These are phyloP conservation scores for Leccinum ochraceum DNA, from an alignment of 768 basidiomycete species.

Conservation along the genomic window DNA sequence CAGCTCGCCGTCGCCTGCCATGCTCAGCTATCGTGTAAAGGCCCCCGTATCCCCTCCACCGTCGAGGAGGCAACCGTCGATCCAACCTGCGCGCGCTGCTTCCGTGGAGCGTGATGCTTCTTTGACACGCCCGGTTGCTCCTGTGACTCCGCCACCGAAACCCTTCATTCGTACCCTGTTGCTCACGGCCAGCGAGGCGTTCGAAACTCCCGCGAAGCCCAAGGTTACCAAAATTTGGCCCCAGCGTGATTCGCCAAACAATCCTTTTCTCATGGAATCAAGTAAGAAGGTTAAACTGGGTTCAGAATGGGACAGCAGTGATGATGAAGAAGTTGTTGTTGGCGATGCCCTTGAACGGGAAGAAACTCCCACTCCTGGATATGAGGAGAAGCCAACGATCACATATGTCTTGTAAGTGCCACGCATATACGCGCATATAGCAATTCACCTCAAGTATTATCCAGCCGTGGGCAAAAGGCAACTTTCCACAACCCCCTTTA, in stretches of 20 bases:
- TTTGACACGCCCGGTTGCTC: constrained; percentile 14
- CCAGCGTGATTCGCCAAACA: constrained; percentile 65
- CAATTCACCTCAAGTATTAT: constrained; percentile 4
- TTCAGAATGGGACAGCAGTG: constrained; percentile 36
- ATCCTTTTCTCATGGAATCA: constrained; percentile 61
- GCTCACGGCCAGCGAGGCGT: constrained; percentile 16
- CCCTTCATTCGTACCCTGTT: constrained; percentile 25
- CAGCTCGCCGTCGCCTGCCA: no score
- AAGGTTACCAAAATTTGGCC: constrained; percentile 37
- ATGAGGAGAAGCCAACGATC: constrained; percentile 60
- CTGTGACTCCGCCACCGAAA: constrained; percentile 28
- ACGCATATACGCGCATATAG: background rate
- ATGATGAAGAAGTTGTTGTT: constrained; percentile 35
- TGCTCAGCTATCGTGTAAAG: constrained; percentile 14
- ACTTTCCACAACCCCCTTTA: constrained; percentile 66
- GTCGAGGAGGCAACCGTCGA: constrained; percentile 49
- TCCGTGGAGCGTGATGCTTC: constrained; percentile 23
- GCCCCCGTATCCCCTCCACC: constrained; percentile 68
- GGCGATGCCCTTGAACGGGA: constrained; percentile 35
- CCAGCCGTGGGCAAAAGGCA: constrained; percentile 69
- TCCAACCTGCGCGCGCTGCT: constrained; percentile 29
- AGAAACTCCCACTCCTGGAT: constrained; percentile 38
- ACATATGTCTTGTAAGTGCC: constrained; percentile 72
- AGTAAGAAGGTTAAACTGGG: constrained; percentile 18
- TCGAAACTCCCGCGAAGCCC: constrained; percentile 44